A percentile compares a stretch with the other conserved stretches of the same genome.
Evolutionary conservation across 257 asterid species (phyloP).

Genomic region (Striga asiatica): DNA sequence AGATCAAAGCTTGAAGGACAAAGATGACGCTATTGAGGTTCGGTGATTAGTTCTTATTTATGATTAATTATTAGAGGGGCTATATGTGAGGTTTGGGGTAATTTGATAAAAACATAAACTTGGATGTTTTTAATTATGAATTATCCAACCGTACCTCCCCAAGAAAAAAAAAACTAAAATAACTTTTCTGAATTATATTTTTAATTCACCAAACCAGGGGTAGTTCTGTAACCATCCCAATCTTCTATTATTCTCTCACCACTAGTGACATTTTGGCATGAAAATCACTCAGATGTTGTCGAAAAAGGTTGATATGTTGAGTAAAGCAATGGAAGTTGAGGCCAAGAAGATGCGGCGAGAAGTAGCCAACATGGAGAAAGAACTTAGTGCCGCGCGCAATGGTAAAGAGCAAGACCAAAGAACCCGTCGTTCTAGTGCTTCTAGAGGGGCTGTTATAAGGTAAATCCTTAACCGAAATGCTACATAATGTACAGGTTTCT

Average conservation of each 20-base stretch:
- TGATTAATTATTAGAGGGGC: neutral
- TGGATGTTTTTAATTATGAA: too few species aligned
- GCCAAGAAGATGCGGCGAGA: conserved; percentile 85
- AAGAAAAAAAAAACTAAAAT: too few species aligned
- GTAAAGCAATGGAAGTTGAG: conserved; percentile 81
- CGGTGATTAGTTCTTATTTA: conserved; percentile 4
- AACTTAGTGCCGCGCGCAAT: conserved; percentile 50
- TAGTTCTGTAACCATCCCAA: neutral
- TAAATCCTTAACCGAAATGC: conserved; percentile 14
- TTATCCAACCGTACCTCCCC: too few species aligned
- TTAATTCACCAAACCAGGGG: neutral
- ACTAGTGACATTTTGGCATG: conserved; percentile 9
- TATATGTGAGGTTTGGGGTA: neutral
- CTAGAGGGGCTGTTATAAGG: conserved; percentile 36
- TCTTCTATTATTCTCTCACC: neutral
- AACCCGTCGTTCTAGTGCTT: conserved; percentile 38
- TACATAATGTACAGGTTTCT: neutral
- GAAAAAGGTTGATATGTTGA: conserved; percentile 68
- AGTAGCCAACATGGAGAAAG: conserved; percentile 78
- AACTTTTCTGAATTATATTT: too few species aligned
- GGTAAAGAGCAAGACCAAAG: conserved; percentile 67
- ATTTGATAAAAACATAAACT: neutral
- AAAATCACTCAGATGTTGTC: conserved; percentile 61
- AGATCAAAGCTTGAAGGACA: conserved; percentile 74
- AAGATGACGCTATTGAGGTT: conserved; percentile 84